Percentiles rank a stretch among this genome's conserved stretches.
phyloP scores from a whole-genome alignment of 2,329 filamentous ascomycete genomes.

The Nannizziopsis arthrosporioides region DNA sequence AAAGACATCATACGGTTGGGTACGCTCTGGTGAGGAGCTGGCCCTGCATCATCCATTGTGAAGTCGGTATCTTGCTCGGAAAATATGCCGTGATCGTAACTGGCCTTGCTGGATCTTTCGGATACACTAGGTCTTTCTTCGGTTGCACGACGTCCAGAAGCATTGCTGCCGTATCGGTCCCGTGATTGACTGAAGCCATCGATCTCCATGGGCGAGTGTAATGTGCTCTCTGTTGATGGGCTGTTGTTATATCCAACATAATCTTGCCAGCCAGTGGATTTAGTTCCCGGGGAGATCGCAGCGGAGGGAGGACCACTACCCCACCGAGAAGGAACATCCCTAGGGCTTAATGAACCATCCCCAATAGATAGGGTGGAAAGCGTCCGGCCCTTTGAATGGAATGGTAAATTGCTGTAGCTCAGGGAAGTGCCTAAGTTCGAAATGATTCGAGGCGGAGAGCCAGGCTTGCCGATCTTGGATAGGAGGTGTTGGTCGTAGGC shows the following conservation, averaged over 20 bases:
- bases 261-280: slow-evolving; percentile 31
- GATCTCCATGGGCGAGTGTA: slow-evolving; percentile 32
- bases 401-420: slow-evolving; percentile 23
- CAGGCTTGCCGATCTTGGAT: slow-evolving; percentile 50
- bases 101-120: slow-evolving; percentile 44
- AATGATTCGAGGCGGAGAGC: slow-evolving; percentile 41
- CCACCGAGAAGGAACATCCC: slow-evolving; percentile 22
- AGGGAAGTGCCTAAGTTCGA: slow-evolving; percentile 21
- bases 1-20: slow-evolving; percentile 31
- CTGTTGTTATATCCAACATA: slow-evolving; percentile 30
- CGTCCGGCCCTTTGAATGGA: slow-evolving; percentile 26
- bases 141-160: slow-evolving; percentile 13
- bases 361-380: slow-evolving; percentile 13
- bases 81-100: slow-evolving; percentile 51
- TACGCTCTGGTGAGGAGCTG: slow-evolving; percentile 27
- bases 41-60: slow-evolving; percentile 28
- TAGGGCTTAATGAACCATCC: slow-evolving; percentile 15
- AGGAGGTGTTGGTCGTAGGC: slow-evolving; percentile 52
- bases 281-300: slow-evolving; percentile 32
- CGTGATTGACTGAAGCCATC: slow-evolving; percentile 29
- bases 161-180: slow-evolving; percentile 17
- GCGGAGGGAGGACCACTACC: slow-evolving; percentile 31
- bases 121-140: slow-evolving; percentile 43
- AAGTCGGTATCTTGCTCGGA: slow-evolving; percentile 37
- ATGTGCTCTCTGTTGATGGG: slow-evolving; percentile 34